Evolutionary conservation across 1,284 basidiomycete genomes (phyloP).

Genomic region (Cutaneotrichosporon cavernicola): DNA sequence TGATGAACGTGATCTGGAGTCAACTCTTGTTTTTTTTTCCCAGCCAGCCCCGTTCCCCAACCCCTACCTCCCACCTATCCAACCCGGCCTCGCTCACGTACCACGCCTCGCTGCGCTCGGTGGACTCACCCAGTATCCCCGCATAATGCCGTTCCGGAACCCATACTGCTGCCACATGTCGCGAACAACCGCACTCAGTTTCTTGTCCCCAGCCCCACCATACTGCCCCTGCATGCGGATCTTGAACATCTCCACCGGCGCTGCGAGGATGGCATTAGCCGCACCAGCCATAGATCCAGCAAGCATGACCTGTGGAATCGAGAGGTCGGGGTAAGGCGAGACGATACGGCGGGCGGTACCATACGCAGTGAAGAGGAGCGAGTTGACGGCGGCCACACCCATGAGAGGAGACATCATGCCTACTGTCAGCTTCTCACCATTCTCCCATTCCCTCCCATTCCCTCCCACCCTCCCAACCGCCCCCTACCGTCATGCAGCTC

Average conservation of each 20-base stretch:
- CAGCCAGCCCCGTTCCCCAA: not conserved
- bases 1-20: constrained; percentile 75
- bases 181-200: constrained; percentile 65
- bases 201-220: constrained; percentile 66
- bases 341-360: constrained; percentile 75
- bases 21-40: not conserved
- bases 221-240: constrained; percentile 88
- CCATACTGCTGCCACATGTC: constrained; percentile 87
- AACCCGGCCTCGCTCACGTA: constrained; percentile 2
- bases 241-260: constrained; percentile 58
- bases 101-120: not conserved
- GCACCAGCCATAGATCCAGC: constrained; percentile 92
- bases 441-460: not conserved
- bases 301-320: constrained; percentile 71
- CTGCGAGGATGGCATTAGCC: constrained; percentile 76
- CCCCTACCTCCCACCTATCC: not conserved
- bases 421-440: constrained; percentile 8
- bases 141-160: constrained; percentile 82
- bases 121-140: constrained; percentile 82
- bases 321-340: constrained; percentile 80
- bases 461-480: not conserved
- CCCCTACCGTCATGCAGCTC: not conserved
- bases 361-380: constrained; percentile 88
- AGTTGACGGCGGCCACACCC: constrained; percentile 96
- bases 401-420: constrained; percentile 70